Conservation (phyloP, 441 rosid genomes). For the Populus hybrid region DNA sequence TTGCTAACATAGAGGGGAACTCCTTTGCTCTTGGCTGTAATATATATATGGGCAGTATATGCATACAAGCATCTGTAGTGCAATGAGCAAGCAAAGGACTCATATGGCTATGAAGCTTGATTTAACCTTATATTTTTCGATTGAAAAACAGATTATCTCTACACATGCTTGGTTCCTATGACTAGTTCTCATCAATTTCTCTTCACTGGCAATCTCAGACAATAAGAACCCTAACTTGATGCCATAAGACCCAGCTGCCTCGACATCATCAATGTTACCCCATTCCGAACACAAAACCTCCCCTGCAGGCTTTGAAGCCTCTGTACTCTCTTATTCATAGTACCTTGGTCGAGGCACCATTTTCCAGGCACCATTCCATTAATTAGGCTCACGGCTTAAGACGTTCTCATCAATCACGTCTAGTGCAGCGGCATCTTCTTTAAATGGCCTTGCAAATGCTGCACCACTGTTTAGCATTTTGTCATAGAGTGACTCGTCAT, state of each 20-base stretch:
- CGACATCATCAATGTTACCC: slow-evolving; percentile 30
- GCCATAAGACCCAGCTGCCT: slow-evolving; percentile 31
- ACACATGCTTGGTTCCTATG: background rate
- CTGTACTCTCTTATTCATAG: background rate
- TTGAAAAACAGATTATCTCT: background rate
- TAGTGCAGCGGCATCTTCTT: slow-evolving; percentile 30
- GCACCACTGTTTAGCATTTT: slow-evolving; percentile 34
- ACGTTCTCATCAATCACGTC: slow-evolving; percentile 31
- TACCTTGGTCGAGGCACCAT: slow-evolving; percentile 35
- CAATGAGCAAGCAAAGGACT: background rate
- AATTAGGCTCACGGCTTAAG: slow-evolving; percentile 25
- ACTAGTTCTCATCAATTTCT: background rate
- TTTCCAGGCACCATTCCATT: slow-evolving; percentile 34
- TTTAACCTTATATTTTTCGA: background rate
- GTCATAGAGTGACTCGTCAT: slow-evolving; percentile 17
- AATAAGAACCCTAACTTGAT: slow-evolving; percentile 25
- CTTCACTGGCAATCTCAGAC: slow-evolving; percentile 20
- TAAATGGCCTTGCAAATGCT: slow-evolving; percentile 43
- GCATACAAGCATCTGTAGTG: background rate
- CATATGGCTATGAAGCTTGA: background rate
- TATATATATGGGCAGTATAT: too few relatives aligned
- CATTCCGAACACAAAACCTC: slow-evolving; percentile 23
- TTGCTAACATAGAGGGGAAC: too few relatives aligned
- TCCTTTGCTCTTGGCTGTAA: too few relatives aligned
- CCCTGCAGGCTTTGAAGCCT: background rate